Base-by-base conservation (phyloP, 1,284 basidiomycete species). In the Rhizopogon parksii region DNA sequence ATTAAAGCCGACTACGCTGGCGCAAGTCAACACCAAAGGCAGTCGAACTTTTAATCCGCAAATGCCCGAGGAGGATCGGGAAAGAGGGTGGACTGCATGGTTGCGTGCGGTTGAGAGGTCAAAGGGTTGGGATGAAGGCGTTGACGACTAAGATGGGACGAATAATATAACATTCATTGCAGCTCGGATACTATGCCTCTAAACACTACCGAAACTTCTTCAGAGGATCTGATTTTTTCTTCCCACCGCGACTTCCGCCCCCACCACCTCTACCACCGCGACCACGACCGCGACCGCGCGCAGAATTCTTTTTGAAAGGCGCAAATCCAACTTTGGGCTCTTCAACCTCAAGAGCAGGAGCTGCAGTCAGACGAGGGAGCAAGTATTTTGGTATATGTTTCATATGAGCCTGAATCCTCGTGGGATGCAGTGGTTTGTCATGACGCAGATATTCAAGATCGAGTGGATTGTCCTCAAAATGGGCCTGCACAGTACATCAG, bases 381-480 rank as follows among this genome's bases (percentile, higher is more conserved):
- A 99, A 76, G 66, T 99, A 99, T 50, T 85, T 85, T 0, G 96
- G 96, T 3, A 99, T 83, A 67, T 97, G 91, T 68, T 96, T 97
- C 80, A 99, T 88, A 64, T 99, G 95, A 1, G 88, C 72, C 63
- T 95, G 92, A 8, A 95, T 77, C 36, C 93, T 77, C 17, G 87
- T 86, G 0, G 92, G 90, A 62, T 95, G 91, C 9, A 98, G 72
- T 2, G 94, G 88, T 59, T 94, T 93, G 69, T 99, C 96, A 68
- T 99, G 96, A 5, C 92, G 83, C 30, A 99, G 74, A 65, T 87
- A 98, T 49, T 93, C 92, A 15, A 98, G 75, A 64, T 98, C 95
- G 6, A 91, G 76, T 0, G 96, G 96, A 64, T 99, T 95, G 61
- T 98, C 95, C 62, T 98, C 95, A 56, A 99, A 99, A 68, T 99